Evolutionary conservation across 176 grass and related monocot species (phyloP).

Genomic region (Otatea glauca): DNA sequence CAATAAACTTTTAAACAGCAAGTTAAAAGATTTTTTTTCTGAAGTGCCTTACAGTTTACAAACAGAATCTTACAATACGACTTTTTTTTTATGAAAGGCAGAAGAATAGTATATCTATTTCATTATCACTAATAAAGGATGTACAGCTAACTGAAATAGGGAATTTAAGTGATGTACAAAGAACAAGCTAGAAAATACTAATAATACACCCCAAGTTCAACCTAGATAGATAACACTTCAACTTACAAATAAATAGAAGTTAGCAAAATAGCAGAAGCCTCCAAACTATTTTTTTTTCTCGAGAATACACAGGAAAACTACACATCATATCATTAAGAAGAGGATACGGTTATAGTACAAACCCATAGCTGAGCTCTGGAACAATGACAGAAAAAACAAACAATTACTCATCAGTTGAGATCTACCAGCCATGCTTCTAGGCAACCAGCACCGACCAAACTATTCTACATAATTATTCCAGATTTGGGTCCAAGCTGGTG

Average conservation of each 20-base stretch:
- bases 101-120: background rate
- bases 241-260: background rate
- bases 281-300: background rate
- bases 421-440: background rate
- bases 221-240: background rate
- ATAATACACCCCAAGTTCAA: background rate
- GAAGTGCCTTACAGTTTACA: background rate
- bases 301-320: background rate
- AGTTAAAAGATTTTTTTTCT: too few relatives aligned
- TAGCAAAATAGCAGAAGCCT: conserved; percentile 1
- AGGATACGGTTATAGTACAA: conserved; percentile 1
- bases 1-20: too few relatives aligned
- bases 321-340: background rate
- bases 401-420: background rate
- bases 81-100: background rate
- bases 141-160: background rate
- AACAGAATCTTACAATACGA: background rate
- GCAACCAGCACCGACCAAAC: background rate
- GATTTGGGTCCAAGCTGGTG: background rate
- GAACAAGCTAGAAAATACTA: background rate
- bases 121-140: background rate
- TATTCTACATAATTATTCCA: background rate
- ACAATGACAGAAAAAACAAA: background rate
- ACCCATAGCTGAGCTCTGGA: background rate
- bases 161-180: background rate